These are phyloP conservation scores for Sphagnum tenellum DNA, from an alignment of 225 moss, liverwort and hornwort genomes.

Conservation along the genomic window DNA sequence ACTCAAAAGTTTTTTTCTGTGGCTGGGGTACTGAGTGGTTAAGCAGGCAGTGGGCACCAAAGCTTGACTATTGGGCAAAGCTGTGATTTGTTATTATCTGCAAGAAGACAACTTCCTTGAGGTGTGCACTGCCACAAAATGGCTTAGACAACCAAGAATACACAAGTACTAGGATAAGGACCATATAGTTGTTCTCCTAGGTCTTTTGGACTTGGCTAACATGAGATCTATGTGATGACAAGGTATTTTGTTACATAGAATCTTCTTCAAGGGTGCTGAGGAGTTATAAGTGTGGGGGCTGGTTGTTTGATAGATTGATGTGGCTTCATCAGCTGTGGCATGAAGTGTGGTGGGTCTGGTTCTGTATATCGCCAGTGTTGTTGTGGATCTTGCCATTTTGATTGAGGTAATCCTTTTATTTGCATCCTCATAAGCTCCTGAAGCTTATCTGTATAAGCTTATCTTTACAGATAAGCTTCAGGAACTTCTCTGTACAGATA, in stretches of 20 bases:
- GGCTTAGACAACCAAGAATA: no score
- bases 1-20: neutral
- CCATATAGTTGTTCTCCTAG: no score
- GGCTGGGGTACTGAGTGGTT: constrained; percentile 73
- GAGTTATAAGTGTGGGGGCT: neutral
- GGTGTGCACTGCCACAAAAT: constrained; percentile 15
- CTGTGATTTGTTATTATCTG: constrained; percentile 62
- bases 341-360: constrained; percentile 66
- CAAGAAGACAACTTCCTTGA: constrained; percentile 61
- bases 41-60: constrained; percentile 78
- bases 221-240: no score
- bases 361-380: constrained; percentile 52
- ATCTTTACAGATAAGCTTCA: constrained; percentile 28
- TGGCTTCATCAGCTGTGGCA: constrained; percentile 73
- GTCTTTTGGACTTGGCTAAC: no score
- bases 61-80: constrained; percentile 75
- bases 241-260: no score
- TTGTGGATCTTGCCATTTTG: constrained; percentile 70
- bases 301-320: constrained; percentile 41
- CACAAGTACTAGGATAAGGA: no score
- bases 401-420: constrained; percentile 43
- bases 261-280: no score
- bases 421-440: no score
- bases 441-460: no score
- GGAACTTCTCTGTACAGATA: constrained; percentile 5